Evolutionary conservation across 805 yeast species (phyloP).

Genomic region (Millerozyma acaciae): DNA sequence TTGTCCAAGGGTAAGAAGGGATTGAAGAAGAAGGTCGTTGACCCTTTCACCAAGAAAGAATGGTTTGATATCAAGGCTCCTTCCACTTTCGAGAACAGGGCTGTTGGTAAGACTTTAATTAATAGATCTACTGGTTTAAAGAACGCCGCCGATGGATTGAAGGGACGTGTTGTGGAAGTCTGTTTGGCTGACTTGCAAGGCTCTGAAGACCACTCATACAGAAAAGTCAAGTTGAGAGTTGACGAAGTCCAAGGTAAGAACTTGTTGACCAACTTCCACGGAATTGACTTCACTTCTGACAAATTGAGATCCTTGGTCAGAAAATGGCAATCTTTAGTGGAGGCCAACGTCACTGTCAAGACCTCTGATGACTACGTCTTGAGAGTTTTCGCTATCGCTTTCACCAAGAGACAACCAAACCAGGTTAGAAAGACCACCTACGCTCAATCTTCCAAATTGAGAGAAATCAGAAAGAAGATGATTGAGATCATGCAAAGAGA

Average conservation of each 20-base stretch:
- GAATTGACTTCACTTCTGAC: constrained; percentile 96
- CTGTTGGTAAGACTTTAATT: constrained; percentile 97
- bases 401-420: constrained; percentile 97
- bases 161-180: constrained; percentile 96
- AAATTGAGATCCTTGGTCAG: constrained; percentile 96
- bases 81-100: constrained; percentile 96
- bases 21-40: constrained; percentile 97
- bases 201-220: constrained; percentile 97
- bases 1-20: constrained; percentile 91
- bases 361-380: constrained; percentile 96
- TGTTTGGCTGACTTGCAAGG: constrained; percentile 97
- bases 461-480: constrained; percentile 97
- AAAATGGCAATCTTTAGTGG: constrained; percentile 98
- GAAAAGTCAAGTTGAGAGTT: constrained; percentile 95
- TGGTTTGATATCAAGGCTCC: constrained; percentile 99
- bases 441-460: constrained; percentile 96
- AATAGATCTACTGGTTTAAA: constrained; percentile 98
- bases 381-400: constrained; percentile 95
- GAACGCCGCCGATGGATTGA: constrained; percentile 96
- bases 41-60: constrained; percentile 99
- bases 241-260: constrained; percentile 99
- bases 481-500: constrained; percentile 94
- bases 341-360: constrained; percentile 97
- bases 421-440: constrained; percentile 97
- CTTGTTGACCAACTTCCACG: constrained; percentile 99